Base-by-base conservation (phyloP, 768 basidiomycete genomes). In the Agaricus blazei region DNA sequence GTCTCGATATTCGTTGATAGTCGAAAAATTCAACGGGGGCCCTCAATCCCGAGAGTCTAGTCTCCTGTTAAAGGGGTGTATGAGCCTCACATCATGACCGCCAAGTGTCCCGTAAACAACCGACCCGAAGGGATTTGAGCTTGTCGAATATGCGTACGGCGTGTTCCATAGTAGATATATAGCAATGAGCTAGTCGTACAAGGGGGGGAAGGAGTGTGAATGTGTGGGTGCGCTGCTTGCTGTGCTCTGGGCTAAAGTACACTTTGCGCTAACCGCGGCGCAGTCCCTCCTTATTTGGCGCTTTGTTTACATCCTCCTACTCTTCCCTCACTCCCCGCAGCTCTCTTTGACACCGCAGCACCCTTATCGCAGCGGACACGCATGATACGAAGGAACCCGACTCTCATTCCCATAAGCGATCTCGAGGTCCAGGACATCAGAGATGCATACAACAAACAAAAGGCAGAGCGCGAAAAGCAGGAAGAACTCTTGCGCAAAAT, bases 11-110 rank as follows among this genome's bases (percentile, higher is more conserved):
- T 23, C 90, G 84, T 60, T 93, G 84, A 61, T 78, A 72, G 72
- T 93, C 91, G 65, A 93, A 93, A 71, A 93, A 93, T 68, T 93
- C 91, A 45, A 70, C 65, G 4, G 84, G 82, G 1, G 86, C 75
- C 56, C 91, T 81, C 59, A 93, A 74, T 40, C 84, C 84, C 54
- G 87, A 88, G 56, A 93, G 76, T 62, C 83, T 82, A 26, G 89
- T 85, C 72, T 93, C 90, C 90, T 93, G 65, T 28, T 42, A 51
- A 51, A n/a, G 53, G n/a, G 38, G 45, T 54, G 47, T 31, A 56
- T 34, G 34, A 23, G 52, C 52, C 41, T 29, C 23, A 29, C 7
- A 8, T 24, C 5, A 47, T 34, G 29, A 11, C 4, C 31, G 4
- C 15, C 27, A 2, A 37, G 24, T 11, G 36, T 27, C 27, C 15